Evolutionary conservation across 805 yeast genomes (phyloP).

Genomic region (Groenewaldozyma tartarivorans): DNA sequence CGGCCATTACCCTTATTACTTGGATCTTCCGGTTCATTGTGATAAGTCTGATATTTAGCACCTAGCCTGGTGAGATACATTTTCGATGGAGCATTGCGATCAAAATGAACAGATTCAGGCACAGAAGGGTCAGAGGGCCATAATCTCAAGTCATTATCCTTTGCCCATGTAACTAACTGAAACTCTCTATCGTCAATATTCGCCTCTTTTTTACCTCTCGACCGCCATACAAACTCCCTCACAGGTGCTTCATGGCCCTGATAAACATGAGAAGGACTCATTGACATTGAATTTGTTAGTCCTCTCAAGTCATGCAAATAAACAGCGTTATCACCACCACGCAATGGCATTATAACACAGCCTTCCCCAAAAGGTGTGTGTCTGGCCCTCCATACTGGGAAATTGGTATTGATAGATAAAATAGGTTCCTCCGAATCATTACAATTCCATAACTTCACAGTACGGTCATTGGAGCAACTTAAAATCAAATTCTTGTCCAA

Average conservation of each 20-base stretch:
- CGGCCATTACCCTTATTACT: conserved; percentile 1
- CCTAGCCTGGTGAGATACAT: conserved; percentile 32
- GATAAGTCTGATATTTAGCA: conserved; percentile 39
- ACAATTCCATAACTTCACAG: conserved; percentile 75
- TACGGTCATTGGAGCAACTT: conserved; percentile 78
- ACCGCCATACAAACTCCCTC: conserved; percentile 82
- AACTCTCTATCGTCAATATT: conserved; percentile 64
- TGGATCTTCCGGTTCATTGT: conserved; percentile 38
- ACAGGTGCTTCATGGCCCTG: conserved; percentile 80
- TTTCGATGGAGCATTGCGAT: conserved; percentile 30
- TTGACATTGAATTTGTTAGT: conserved; percentile 25
- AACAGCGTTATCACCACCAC: conserved; percentile 70
- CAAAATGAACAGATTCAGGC: conserved; percentile 37
- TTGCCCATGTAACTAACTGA: conserved; percentile 90
- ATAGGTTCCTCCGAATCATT: conserved; percentile 33
- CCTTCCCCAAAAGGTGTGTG: conserved; percentile 83
- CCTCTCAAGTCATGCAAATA: conserved; percentile 43
- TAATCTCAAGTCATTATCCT: conserved; percentile 71
- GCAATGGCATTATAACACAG: conserved; percentile 80
- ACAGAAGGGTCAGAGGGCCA: conserved; percentile 59
- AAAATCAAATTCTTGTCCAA: conserved; percentile 51
- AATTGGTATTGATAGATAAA: conserved; percentile 57
- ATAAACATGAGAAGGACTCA: conserved; percentile 51
- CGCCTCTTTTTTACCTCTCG: conserved; percentile 38
- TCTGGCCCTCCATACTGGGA: conserved; percentile 85